A percentile compares a stretch with the other conserved stretches of the same genome.
Conservation (phyloP, 176 grass and related monocot genomes). For the Rhynchospora breviuscula region DNA sequence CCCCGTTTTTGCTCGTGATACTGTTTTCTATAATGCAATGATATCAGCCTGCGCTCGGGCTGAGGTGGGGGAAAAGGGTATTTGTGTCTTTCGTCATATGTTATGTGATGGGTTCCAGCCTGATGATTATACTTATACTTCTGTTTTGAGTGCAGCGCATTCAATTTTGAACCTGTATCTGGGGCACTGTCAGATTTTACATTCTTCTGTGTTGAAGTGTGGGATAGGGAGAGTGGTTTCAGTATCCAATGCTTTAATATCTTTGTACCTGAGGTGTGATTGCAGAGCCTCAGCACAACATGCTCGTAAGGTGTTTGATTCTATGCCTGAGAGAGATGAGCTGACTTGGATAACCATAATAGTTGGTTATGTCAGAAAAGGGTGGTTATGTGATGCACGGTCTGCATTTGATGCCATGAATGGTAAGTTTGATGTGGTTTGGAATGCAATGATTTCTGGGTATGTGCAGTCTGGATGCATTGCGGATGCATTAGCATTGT, state of each 20-base stretch:
- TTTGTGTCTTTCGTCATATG: slow-evolving; percentile 47
- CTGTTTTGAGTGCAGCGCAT: slow-evolving; percentile 59
- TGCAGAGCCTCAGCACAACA: neutral
- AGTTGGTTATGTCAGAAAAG: slow-evolving; percentile 70
- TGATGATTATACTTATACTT: slow-evolving; percentile 71
- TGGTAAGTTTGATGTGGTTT: slow-evolving; percentile 62
- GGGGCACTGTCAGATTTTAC: slow-evolving; percentile 49
- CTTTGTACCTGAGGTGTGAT: slow-evolving; percentile 49
- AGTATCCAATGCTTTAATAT: slow-evolving; percentile 73
- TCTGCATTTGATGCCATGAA: slow-evolving; percentile 57
- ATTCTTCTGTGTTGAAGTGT: slow-evolving; percentile 50
- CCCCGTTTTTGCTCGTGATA: slow-evolving; percentile 50
- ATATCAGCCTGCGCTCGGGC: slow-evolving; percentile 68
- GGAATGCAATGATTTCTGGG: slow-evolving; percentile 95
- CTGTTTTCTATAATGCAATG: slow-evolving; percentile 81
- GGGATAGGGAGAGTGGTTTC: slow-evolving; percentile 37
- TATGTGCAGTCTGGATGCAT: slow-evolving; percentile 58
- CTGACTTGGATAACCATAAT: slow-evolving; percentile 83
- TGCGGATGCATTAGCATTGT: slow-evolving; percentile 59
- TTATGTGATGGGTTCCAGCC: slow-evolving; percentile 37
- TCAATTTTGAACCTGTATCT: slow-evolving; percentile 39
- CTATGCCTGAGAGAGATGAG: slow-evolving; percentile 62
- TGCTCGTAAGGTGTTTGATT: slow-evolving; percentile 62
- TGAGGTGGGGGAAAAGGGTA: slow-evolving; percentile 30
- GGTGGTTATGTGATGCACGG: slow-evolving; percentile 45